A percentile compares a stretch with the other conserved stretches of the same genome.
These are phyloP conservation scores for Alternaria panax DNA, from an alignment of 2,329 filamentous ascomycete species.

Conservation along the genomic window DNA sequence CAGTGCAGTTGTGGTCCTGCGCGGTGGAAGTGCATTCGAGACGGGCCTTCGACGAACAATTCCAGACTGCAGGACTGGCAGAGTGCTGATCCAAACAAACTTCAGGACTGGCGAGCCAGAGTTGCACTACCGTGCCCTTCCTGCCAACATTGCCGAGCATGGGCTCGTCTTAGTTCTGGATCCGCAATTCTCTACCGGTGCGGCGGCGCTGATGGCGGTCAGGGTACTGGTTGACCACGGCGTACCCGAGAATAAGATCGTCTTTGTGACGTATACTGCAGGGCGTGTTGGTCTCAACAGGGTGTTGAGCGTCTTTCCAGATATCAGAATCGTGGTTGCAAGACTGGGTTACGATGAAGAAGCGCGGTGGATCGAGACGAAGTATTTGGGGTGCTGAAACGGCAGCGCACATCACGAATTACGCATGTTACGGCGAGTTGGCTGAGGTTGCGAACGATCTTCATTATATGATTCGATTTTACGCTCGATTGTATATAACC, in stretches of 20 bases:
- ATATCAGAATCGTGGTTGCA: constrained; percentile 84
- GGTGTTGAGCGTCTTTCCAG: constrained; percentile 86
- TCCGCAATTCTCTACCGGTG: constrained; percentile 93
- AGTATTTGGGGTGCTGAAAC: constrained; percentile 84
- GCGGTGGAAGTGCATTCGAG: constrained; percentile 88
- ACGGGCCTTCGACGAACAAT: constrained; percentile 87
- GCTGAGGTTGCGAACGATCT: constrained; percentile 1
- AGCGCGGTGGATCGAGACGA: constrained; percentile 86
- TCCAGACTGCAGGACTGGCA: constrained; percentile 88
- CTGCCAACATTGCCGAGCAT: constrained; percentile 72
- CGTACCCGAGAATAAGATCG: constrained; percentile 81
- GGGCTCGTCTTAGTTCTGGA: constrained; percentile 87
- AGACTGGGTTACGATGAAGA: constrained; percentile 82
- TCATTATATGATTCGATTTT: constrained; percentile 5
- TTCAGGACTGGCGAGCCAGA: constrained; percentile 77
- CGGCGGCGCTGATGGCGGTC: constrained; percentile 88
- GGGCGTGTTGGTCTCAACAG: constrained; percentile 84
- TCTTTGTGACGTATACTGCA: constrained; percentile 91
- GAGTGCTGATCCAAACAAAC: constrained; percentile 90
- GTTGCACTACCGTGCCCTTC: constrained; percentile 85
- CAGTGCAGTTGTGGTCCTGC: constrained; percentile 80
- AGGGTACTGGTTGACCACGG: constrained; percentile 95
- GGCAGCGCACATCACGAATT: background rate
- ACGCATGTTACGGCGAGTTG: background rate
- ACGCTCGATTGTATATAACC: constrained; percentile 16